Conservation (phyloP, 805 yeast species). For the Priceomyces melissophilus region DNA sequence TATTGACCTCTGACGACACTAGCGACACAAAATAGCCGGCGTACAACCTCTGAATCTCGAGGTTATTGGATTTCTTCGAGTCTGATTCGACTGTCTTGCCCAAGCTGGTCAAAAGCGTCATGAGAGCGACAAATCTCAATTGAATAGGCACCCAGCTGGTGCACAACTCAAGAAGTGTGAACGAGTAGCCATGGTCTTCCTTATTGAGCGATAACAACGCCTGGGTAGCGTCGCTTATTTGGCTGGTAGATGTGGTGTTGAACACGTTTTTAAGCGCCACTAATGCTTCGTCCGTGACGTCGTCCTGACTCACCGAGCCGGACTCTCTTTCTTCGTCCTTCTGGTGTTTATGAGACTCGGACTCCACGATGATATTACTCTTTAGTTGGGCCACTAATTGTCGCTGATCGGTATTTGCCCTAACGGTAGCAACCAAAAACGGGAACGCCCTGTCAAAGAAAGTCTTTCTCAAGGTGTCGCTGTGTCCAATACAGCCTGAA, state of each 20-base stretch:
- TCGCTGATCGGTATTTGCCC: conserved; percentile 15
- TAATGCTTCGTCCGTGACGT: conserved; percentile 46
- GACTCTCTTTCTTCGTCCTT: conserved; percentile 25
- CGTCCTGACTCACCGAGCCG: conserved; percentile 30
- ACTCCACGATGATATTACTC: conserved; percentile 25
- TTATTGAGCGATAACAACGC: conserved; percentile 41
- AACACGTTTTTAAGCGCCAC: conserved; percentile 57
- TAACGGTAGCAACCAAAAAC: conserved; percentile 35
- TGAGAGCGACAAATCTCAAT: conserved; percentile 61
- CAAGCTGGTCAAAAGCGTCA: conserved; percentile 36
- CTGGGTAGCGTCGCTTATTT: conserved; percentile 54
- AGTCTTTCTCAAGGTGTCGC: conserved; percentile 22
- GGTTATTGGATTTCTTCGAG: conserved; percentile 12
- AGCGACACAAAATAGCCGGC: conserved; percentile 52
- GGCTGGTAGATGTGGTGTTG: conserved; percentile 58
- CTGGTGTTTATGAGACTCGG: conserved; percentile 22
- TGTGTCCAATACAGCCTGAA: conserved; percentile 35
- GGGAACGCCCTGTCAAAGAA: conserved; percentile 35
- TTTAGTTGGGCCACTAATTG: conserved; percentile 21
- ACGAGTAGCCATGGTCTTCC: conserved; percentile 45
- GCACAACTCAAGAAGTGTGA: conserved; percentile 56
- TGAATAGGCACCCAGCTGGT: conserved; percentile 81
- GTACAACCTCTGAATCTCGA: conserved; percentile 32
- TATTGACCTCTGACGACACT: conserved; percentile 72
- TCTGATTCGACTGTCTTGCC: conserved; percentile 17